Evolutionary conservation across 2,329 filamentous ascomycete species (phyloP).

Genomic region (Cordyceps tenuipes): DNA sequence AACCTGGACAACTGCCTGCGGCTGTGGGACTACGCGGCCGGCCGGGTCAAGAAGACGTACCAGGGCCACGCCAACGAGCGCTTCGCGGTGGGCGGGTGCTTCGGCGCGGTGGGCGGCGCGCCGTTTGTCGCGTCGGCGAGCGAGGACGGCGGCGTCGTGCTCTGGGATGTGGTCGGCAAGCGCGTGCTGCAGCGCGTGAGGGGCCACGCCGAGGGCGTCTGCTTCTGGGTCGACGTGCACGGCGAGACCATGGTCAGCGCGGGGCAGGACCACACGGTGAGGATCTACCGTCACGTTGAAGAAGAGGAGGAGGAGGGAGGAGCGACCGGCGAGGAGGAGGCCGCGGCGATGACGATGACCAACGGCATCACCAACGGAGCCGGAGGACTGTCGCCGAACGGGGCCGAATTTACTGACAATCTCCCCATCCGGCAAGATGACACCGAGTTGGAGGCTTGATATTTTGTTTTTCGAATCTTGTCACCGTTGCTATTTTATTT

Average conservation of each 20-base stretch:
- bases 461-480: not conserved
- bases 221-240: slow-evolving; percentile 57
- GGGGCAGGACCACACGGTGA: slow-evolving; percentile 46
- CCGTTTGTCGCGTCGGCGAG: slow-evolving; percentile 73
- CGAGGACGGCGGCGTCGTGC: slow-evolving; percentile 74
- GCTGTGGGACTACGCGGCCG: slow-evolving; percentile 91
- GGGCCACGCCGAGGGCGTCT: slow-evolving; percentile 47
- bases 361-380: slow-evolving; percentile 30
- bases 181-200: slow-evolving; percentile 62
- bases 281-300: slow-evolving; percentile 35
- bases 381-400: slow-evolving; percentile 28
- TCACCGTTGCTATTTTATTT: not conserved
- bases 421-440: slow-evolving; percentile 32
- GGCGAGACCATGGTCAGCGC: slow-evolving; percentile 49
- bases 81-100: slow-evolving; percentile 78
- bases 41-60: slow-evolving; percentile 91
- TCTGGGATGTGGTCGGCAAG: slow-evolving; percentile 90
- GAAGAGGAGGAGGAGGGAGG: slow-evolving; percentile 8
- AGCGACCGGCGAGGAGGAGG: not conserved
- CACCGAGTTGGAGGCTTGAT: slow-evolving; percentile 29
- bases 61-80: slow-evolving; percentile 81
- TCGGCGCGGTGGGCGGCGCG: slow-evolving; percentile 48
- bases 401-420: slow-evolving; percentile 50
- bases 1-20: slow-evolving; percentile 85
- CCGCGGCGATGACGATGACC: slow-evolving; percentile 12